Conservation (phyloP, 2,329 filamentous ascomycete genomes). For the Colletotrichum brevisporum region DNA sequence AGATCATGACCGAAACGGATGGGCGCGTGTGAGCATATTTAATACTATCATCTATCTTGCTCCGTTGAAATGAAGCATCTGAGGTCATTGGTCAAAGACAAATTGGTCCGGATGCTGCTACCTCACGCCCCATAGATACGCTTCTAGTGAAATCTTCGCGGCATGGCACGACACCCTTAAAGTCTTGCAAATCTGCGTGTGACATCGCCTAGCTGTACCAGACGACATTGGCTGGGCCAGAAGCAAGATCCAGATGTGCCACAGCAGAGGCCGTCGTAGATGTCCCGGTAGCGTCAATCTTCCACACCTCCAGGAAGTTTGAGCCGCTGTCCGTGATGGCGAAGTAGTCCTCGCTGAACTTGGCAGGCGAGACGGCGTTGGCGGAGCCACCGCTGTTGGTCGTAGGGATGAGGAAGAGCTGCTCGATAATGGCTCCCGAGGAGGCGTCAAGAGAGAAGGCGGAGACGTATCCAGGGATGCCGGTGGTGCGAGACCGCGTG, state of each 20-base stretch:
- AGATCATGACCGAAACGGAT: too few relatives aligned
- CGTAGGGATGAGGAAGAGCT: constrained; percentile 50
- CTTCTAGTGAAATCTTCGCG: too few relatives aligned
- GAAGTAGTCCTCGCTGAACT: constrained; percentile 50
- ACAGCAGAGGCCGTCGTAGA: constrained; percentile 19
- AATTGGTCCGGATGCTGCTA: too few relatives aligned
- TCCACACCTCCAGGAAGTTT: constrained; percentile 53
- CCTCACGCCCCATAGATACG: too few relatives aligned
- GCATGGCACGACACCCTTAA: neutral
- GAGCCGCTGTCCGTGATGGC: constrained; percentile 52
- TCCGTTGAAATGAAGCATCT: too few relatives aligned
- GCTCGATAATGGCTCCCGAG: constrained; percentile 46
- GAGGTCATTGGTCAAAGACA: too few relatives aligned
- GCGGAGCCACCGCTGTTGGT: constrained; percentile 52
- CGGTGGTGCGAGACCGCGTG: constrained; percentile 36
- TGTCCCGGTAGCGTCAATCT: constrained; percentile 43
- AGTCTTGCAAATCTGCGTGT: neutral
- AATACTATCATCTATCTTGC: too few relatives aligned
- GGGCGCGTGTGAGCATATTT: too few relatives aligned
- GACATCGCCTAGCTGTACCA: constrained; percentile 24
- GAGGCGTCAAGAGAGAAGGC: constrained; percentile 47
- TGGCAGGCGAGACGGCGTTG: constrained; percentile 51
- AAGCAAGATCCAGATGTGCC: constrained; percentile 15
- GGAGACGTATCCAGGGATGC: constrained; percentile 50
- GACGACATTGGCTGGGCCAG: constrained; percentile 27